Base-by-base conservation (phyloP, 1,139 yeast species). In the Debaryomyces fabryi region DNA sequence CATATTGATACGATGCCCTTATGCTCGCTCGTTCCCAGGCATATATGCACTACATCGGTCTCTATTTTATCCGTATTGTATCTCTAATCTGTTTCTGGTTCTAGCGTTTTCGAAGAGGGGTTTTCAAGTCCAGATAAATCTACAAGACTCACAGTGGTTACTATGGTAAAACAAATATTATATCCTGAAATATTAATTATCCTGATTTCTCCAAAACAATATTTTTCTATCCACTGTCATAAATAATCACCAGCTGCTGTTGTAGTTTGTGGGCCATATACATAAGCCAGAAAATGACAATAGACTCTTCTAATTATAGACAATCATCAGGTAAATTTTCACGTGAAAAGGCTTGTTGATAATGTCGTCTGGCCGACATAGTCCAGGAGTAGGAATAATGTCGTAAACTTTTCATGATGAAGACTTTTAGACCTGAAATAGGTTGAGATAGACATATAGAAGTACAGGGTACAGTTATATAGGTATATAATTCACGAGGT, bases 371-470 rank as follows among this genome's bases (percentile, higher is more conserved):
- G 15, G 18, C 6, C 43, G 29, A 30, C 35, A 29, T 40, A 6
- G 3, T n/a, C 2, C 20, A 32, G 27, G 16, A 15, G 43, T 30
- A 40, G 43, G 43, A 40, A 20, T 30, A 40, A 40, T 40, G 43
- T 40, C 43, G 43, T 40, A 10, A n/a, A 23, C 7, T 16, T 18
- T 40, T 40, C 33, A 40, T 29, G 16, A 87, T 90, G 96, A 86
- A 92, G 76, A 86, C 96, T 54, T 88, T 92, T 65, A 92, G 92
- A 70, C 90, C 96, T 59, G 97, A 91, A 38, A 96, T 91, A 46
- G 95, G 95, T 92, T 39, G 12, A 20, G 8, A 3, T 10, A 34
- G 25, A 13, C 13, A 34, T 8, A 18, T 34, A 12, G 15, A 35
- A 9, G 12, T 12, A 35, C 12, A 20, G 25, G 38, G 38, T 10